Evolutionary conservation across 2,329 filamentous ascomycete species (phyloP).

Genomic region (Emergomyces pasteurianus): DNA sequence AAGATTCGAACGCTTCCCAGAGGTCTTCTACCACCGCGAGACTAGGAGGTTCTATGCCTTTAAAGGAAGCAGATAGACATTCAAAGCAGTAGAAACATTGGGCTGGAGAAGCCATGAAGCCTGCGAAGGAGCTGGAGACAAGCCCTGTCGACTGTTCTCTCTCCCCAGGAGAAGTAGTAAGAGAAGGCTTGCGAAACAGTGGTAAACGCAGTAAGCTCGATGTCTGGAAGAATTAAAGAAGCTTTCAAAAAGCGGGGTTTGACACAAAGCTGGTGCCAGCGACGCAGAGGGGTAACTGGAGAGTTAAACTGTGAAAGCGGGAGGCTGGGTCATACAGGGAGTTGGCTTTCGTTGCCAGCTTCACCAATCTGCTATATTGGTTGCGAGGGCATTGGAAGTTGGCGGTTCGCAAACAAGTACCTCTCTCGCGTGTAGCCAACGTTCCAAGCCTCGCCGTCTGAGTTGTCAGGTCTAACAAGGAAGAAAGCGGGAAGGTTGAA

Average conservation of each 20-base stretch:
- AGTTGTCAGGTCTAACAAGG: background rate
- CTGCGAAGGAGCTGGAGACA: background rate
- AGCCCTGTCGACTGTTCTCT: no score
- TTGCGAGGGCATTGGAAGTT: background rate
- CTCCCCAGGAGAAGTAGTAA: background rate
- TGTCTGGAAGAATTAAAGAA: background rate
- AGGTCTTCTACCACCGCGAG: conserved; percentile 59
- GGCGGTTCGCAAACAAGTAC: background rate
- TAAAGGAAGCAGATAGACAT: conserved; percentile 61
- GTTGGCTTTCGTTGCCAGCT: background rate
- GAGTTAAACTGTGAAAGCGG: background rate
- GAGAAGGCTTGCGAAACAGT: background rate
- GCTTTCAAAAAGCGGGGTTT: background rate
- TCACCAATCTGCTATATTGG: background rate
- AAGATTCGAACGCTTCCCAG: conserved; percentile 45
- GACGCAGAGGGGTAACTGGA: background rate
- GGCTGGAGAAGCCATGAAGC: conserved; percentile 65
- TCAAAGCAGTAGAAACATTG: conserved; percentile 96
- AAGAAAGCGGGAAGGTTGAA: background rate
- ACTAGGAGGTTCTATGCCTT: conserved; percentile 53
- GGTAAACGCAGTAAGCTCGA: background rate
- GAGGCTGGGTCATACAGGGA: background rate
- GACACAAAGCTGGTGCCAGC: background rate
- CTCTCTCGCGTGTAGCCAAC: background rate
- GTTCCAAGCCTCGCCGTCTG: conserved; percentile 1